phyloP scores from a whole-genome alignment of 2,329 filamentous ascomycete species.

The Thelonectria rubi region DNA sequence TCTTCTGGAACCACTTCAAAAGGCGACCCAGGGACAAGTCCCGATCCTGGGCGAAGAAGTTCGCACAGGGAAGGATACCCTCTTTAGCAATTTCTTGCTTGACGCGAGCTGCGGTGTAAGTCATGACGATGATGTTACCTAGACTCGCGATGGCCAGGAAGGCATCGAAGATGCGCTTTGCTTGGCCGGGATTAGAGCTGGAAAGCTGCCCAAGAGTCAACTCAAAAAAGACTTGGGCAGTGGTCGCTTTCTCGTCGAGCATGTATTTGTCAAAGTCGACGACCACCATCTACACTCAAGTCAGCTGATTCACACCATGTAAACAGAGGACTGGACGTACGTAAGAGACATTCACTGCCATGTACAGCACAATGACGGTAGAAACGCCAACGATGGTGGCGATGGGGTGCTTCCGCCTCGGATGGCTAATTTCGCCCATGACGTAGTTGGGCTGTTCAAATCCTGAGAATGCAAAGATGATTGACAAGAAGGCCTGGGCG shows the following conservation, averaged over 20 bases:
- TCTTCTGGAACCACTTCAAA: constrained; percentile 43
- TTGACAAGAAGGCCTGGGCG: constrained; percentile 53
- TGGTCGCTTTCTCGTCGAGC: constrained; percentile 26
- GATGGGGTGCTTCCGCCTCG: constrained; percentile 46
- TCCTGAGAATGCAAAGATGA: constrained; percentile 52
- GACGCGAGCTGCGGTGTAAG: constrained; percentile 63
- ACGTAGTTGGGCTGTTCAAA: constrained; percentile 53
- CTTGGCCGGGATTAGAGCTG: constrained; percentile 38
- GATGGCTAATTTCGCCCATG: constrained; percentile 46
- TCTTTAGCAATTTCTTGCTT: constrained; percentile 70
- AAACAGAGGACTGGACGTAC: constrained; percentile 31
- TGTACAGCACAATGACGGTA: constrained; percentile 46
- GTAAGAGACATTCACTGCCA: constrained; percentile 51
- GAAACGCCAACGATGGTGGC: constrained; percentile 45
- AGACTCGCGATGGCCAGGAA: constrained; percentile 63
- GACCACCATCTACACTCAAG: constrained; percentile 50
- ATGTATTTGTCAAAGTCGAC: constrained; percentile 41
- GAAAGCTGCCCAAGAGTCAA: constrained; percentile 44
- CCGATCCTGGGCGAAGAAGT: constrained; percentile 55
- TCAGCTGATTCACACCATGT: neutral
- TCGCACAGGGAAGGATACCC: constrained; percentile 60
- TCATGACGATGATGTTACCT: constrained; percentile 66
- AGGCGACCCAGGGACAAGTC: constrained; percentile 49
- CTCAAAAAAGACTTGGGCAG: constrained; percentile 49
- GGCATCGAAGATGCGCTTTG: constrained; percentile 54